Base-by-base conservation (phyloP, 2,329 filamentous ascomycete genomes). In the Stromatinia cepivora region DNA sequence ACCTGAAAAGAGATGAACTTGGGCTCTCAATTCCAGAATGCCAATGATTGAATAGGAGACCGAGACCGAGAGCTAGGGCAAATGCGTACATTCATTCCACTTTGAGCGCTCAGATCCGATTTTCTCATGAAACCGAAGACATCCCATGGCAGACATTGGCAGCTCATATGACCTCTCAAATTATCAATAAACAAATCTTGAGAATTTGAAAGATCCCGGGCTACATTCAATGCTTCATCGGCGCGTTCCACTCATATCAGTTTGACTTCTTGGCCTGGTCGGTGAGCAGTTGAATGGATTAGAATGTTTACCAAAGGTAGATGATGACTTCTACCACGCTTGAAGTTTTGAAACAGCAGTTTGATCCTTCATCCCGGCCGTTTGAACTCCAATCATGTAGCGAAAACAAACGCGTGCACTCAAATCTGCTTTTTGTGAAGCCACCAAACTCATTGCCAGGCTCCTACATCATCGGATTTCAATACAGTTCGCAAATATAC, bases 31-130 rank as follows among this genome's bases (percentile, higher is more conserved):
- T 4, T 17, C 45, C 59, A 31, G 28, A 63, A 63, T 50, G 28
- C 59, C 59, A 31, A 63, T 28, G 59, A 9, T 50, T 50, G 45
- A 50, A 63, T 63, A 50, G 59, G 45, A 50, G 59, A 36, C 22
- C 39, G 25, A 46, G 58, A n/a, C 17, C 45, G 11, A 45, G 57
- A 45, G 39, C n/a, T 22, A 62, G 25, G 42, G 28, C 28, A 62
- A 50, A 36, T 20, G 58, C 59, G 22, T 58, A 39, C 22, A 31
- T 48, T 34, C 20, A 17, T 15, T 50, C 45, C 42, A 62, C 22
- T 17, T 63, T 63, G 59, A 36, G 15, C 45, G 22, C 59, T 36
- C 31, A 48, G 22, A 50, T 48, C n/a, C 28, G 17, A 34, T 28
- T 34, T 42, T 58, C 25, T 36, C 28, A 50, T 63, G 28, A 50